Evolutionary conservation across 176 grass and related monocot genomes (phyloP).

Genomic region (Oryza longistaminata): DNA sequence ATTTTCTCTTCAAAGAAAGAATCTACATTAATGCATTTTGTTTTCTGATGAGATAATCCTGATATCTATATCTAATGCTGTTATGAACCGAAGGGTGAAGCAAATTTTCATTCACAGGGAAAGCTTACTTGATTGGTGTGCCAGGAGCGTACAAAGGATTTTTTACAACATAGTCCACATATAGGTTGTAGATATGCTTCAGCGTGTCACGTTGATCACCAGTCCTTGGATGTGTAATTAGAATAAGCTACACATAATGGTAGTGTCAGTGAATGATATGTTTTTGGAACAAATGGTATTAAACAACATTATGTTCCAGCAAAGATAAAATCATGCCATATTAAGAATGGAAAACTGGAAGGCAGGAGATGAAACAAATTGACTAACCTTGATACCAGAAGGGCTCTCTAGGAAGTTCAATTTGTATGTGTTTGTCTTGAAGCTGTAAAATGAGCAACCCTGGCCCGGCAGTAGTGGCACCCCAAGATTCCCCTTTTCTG

Average conservation of each 20-base stretch:
- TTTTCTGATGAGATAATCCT: background rate
- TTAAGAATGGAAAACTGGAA: background rate
- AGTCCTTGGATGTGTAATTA: constrained; percentile 88
- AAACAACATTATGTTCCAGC: constrained; percentile 3
- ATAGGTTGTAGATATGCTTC: constrained; percentile 94
- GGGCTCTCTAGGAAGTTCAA: constrained; percentile 89
- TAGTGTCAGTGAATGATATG: background rate
- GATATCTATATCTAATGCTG: background rate
- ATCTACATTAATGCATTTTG: background rate
- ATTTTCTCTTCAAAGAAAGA: background rate
- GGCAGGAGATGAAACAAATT: constrained; percentile 9
- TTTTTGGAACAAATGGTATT: background rate
- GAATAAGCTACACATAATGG: constrained; percentile 72
- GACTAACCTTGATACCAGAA: constrained; percentile 86
- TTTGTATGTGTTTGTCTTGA: constrained; percentile 90
- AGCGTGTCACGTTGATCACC: constrained; percentile 79
- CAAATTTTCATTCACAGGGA: background rate
- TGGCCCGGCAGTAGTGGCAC: constrained; percentile 80
- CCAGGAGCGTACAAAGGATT: constrained; percentile 85
- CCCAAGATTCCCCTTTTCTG: constrained; percentile 75
- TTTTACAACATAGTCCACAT: constrained; percentile 97
- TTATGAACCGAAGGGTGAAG: background rate
- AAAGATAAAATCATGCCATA: constrained; percentile 11
- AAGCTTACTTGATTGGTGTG: constrained; percentile 75
- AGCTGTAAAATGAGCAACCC: constrained; percentile 88